Evolutionary conservation across 2,329 filamentous ascomycete species (phyloP), one percentile per base, ranked within the genome.

Genomic region (Trichoderma sp.): DNA sequence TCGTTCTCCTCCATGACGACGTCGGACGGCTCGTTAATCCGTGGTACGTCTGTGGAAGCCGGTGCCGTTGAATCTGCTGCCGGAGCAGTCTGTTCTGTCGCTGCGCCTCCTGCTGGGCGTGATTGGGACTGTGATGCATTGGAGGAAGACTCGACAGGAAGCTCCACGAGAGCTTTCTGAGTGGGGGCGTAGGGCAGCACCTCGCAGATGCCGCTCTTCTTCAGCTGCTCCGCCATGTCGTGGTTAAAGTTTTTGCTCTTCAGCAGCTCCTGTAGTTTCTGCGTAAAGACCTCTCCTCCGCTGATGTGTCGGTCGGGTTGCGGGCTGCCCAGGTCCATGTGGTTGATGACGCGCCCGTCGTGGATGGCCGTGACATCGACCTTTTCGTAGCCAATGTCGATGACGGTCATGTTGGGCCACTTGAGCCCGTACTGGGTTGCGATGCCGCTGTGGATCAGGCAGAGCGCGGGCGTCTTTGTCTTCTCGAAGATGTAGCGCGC

Each of bases 401-500:
- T 89, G 24, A 99, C 91, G 0, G 95, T 97, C 80, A 97, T 93
- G 79, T 91, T 95, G 38, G 92, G 89, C 86, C 88, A 89, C 82
- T 90, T 91, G 35, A 95, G 89, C 12, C 95, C 95, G 81, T 97
- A 98, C 75, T 97, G 93, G 1, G 95, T 93, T 31, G 97, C 95
- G 64, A 97, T 86, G 3, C 94, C 95, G 79, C 95, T 93, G 84
- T 98, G 94, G 86, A 99, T 93, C 77, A 98, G 89, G 80, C 93
- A 95, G 69, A 99, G 93, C 0, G 94, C 95, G 0, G 97, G 97
- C 0, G 95, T 97, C 86, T 96, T 97, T 82, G 97, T 98, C 85
- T 97, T 97, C 85, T 99, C 97, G 81, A 99, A 99, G 78, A 98
- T 91, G 87, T 98, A 99, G 77, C 97, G 94, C 16, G 95, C 94